Evolutionary conservation across 768 basidiomycete genomes (phyloP).

Genomic region (Leucocoprinus sp.): DNA sequence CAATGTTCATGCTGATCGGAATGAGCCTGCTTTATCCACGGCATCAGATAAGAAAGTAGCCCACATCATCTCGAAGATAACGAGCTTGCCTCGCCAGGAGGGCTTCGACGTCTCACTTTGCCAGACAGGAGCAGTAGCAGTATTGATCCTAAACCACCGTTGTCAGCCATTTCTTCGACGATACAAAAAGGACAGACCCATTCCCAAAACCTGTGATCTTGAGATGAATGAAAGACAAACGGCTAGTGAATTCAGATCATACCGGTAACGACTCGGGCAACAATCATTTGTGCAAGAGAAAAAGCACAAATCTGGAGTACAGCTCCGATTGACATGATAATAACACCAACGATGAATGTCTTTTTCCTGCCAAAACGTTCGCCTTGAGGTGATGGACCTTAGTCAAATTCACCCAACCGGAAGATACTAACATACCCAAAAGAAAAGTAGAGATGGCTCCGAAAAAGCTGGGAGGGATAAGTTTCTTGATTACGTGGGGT

Average conservation of each 20-base stretch:
- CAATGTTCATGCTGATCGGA: constrained; percentile 36
- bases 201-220: constrained; percentile 33
- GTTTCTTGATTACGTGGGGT: neutral
- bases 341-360: constrained; percentile 40
- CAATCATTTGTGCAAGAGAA: constrained; percentile 39
- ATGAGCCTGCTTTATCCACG: neutral
- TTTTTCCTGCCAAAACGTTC: constrained; percentile 38
- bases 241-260: neutral
- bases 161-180: neutral
- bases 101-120: constrained; percentile 46
- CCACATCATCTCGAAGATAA: constrained; percentile 43
- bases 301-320: constrained; percentile 40
- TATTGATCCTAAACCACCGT: constrained; percentile 28
- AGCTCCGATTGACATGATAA: constrained; percentile 46
- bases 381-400: constrained; percentile 19
- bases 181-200: constrained; percentile 21
- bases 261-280: constrained; percentile 40
- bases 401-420: neutral
- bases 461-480: constrained; percentile 26
- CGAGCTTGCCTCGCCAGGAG: constrained; percentile 37
- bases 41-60: constrained; percentile 8
- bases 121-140: constrained; percentile 44
- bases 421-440: constrained; percentile 20
- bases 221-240: neutral
- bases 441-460: constrained; percentile 38